Evolutionary conservation across 2,329 filamentous ascomycete genomes (phyloP), one percentile per base, ranked within the genome.

Genomic region (Alternaria tenuissima): DNA sequence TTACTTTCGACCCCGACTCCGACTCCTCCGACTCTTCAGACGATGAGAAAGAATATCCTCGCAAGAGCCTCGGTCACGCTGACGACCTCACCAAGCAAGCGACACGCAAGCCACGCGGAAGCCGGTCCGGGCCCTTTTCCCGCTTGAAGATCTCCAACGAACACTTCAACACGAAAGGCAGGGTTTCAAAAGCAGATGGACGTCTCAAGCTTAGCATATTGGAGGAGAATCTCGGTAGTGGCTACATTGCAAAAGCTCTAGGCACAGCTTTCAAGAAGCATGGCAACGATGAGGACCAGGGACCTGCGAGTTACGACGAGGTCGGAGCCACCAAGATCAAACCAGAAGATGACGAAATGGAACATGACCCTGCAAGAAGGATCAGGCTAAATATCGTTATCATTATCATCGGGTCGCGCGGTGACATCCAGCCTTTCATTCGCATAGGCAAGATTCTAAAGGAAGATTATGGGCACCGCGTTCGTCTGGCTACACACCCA

Each of bases 351-450:
- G 75, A 77, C 39, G 66, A 70, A 4, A 77, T 77, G 76, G 73
- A 78, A 56, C 57, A 71, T 28, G 64, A 78, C 47, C 68, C 67
- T 4, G 63, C 64, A 16, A 66, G 63, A 26, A 68, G 78, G n/a
- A 84, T 88, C 1, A 81, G 75, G 9, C 80, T 95, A 47, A 94
- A 93, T 74, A 90, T 95, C 54, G 91, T 93, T 28, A 89, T 94
- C 68, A 93, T 93, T 86, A 90, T 94, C 7, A 93, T 94, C 67
- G 92, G 92, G 3, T 91, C 88, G 3, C 84, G 92, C 49, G 92
- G 92, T 36, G 92, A 95, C 71, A 89, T 91, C 3, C 92, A 95
- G 72, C 92, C 92, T 0, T 95, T 95, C 62, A 78, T 95, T 20
- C 88, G 88, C 66, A 85, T 95, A 49, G 91, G 89, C 20, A 89